Base-by-base conservation (phyloP, 352 stramenopile genomes). In the Globisporangium lucens region DNA sequence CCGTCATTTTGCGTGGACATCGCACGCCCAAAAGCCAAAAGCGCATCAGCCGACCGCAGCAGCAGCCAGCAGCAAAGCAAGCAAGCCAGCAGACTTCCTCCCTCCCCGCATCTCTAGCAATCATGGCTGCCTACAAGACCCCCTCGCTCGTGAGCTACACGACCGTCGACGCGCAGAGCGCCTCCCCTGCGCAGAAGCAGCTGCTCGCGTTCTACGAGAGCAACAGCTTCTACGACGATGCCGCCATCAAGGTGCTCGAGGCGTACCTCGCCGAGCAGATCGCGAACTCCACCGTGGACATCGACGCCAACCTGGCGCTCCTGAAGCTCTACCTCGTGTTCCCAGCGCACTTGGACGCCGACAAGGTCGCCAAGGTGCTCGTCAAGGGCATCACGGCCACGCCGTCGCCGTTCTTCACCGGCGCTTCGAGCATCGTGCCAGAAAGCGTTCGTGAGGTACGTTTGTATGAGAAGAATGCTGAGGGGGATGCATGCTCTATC, bases 271-370 rank as follows among this genome's bases (percentile, higher is more conserved):
- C 74, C 41, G 88, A 96, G 77, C 86, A 96, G 82, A 62, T 94
- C 67, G 43, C 75, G 58, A 82, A 73, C 70, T 66, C 63, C 22
- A 81, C 68, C 10, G 76, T 94, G 36, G 86, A 94, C 62, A 79
- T 90, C 33, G 83, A 95, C 74, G 85, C 88, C 62, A 77, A 89
- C 69, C 72, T 95, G 66, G 83, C 83, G 69, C 79, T 95, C 66
- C 76, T 95, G 64, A 93, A 92, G 76, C 76, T 95, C 58, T 95
- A 93, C 76, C 70, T 89, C 55, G 68, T 95, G 30, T 92, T 92
- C 75, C 85, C 86, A 35, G 70, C 66, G 51, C 73, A 76, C 53
- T 56, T 70, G 10, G 85, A 90, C n/a, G 78, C 77, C 43, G 75
- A 80, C 61, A 80, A 89, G 33, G 83, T 91, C 47, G 73, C 77